Percentiles rank a stretch among this genome's conserved stretches.
phyloP scores from a whole-genome alignment of 805 yeast species.

The Myxozyma neotropica region DNA sequence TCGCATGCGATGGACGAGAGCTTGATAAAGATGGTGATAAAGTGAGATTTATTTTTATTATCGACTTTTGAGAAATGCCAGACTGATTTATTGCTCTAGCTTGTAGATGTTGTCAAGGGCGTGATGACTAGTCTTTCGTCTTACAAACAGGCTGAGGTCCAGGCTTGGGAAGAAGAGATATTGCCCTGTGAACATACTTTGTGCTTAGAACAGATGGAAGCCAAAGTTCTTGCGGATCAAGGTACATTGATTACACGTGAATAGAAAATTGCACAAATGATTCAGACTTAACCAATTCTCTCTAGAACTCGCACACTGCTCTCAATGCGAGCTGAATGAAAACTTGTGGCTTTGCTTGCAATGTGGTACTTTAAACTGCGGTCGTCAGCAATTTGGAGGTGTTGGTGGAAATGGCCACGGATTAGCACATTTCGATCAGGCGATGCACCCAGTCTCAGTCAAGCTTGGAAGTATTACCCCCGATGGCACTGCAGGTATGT shows the following conservation, averaged over 20 bases:
- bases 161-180: constrained; percentile 91
- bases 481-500: constrained; percentile 55
- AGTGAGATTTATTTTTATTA: not conserved
- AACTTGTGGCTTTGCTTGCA: constrained; percentile 91
- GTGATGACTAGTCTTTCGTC: constrained; percentile 63
- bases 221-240: constrained; percentile 22
- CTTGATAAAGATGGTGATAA: constrained; percentile 12
- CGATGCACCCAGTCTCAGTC: constrained; percentile 79
- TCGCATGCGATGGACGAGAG: constrained; percentile 38
- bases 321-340: constrained; percentile 54
- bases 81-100: constrained; percentile 20
- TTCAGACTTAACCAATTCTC: not conserved
- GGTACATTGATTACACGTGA: constrained; percentile 13
- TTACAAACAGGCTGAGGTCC: constrained; percentile 65
- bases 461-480: constrained; percentile 86
- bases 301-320: constrained; percentile 40
- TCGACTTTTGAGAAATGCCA: not conserved
- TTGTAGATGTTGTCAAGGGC: constrained; percentile 45
- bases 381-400: constrained; percentile 91
- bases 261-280: not conserved
- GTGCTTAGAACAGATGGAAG: constrained; percentile 50
- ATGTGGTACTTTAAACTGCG: constrained; percentile 94
- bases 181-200: constrained; percentile 76
- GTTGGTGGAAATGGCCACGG: constrained; percentile 95
- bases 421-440: constrained; percentile 61